A percentile compares a stretch with the other conserved stretches of the same genome.
Evolutionary conservation across 2,329 filamentous ascomycete genomes (phyloP).

Genomic region (Elsinoe australis): DNA sequence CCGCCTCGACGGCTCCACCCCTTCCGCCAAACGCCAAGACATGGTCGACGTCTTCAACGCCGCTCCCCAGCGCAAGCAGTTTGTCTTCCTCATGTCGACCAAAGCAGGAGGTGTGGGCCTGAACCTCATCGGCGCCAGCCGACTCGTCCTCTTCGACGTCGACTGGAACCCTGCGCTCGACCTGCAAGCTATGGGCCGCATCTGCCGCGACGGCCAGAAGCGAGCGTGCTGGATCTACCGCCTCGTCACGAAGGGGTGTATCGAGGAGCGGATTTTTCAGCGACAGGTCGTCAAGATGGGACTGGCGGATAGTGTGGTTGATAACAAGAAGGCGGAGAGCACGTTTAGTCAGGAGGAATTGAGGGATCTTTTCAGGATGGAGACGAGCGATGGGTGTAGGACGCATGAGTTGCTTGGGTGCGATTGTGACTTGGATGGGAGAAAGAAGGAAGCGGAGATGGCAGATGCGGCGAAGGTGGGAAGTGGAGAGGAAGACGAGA

Average conservation of each 20-base stretch:
- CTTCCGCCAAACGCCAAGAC: slow-evolving; percentile 55
- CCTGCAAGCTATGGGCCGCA: slow-evolving; percentile 65
- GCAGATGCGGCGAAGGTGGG: slow-evolving; percentile 15
- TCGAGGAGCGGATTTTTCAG: slow-evolving; percentile 62
- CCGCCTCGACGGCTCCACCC: slow-evolving; percentile 62
- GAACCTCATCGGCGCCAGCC: slow-evolving; percentile 63
- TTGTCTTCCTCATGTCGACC: slow-evolving; percentile 64
- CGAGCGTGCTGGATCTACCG: slow-evolving; percentile 61
- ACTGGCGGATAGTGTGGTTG: slow-evolving; percentile 63
- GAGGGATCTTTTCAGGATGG: slow-evolving; percentile 58
- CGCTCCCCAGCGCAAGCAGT: slow-evolving; percentile 47
- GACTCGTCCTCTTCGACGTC: slow-evolving; percentile 63
- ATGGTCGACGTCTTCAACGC: slow-evolving; percentile 65
- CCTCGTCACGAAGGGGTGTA: slow-evolving; percentile 60
- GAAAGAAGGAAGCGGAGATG: slow-evolving; percentile 23
- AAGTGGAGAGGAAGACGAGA: slow-evolving; percentile 19
- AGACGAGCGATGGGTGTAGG: slow-evolving; percentile 54
- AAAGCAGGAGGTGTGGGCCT: slow-evolving; percentile 64
- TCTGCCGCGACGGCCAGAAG: slow-evolving; percentile 66
- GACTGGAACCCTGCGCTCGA: slow-evolving; percentile 72
- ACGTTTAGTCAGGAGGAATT: slow-evolving; percentile 61
- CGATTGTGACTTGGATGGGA: slow-evolving; percentile 51
- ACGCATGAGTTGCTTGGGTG: slow-evolving; percentile 63
- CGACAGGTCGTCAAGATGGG: slow-evolving; percentile 64
- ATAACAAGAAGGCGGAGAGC: slow-evolving; percentile 52